These are phyloP conservation scores for Buddleja alternifolia DNA, from an alignment of 257 asterid genomes.

Conservation along the genomic window DNA sequence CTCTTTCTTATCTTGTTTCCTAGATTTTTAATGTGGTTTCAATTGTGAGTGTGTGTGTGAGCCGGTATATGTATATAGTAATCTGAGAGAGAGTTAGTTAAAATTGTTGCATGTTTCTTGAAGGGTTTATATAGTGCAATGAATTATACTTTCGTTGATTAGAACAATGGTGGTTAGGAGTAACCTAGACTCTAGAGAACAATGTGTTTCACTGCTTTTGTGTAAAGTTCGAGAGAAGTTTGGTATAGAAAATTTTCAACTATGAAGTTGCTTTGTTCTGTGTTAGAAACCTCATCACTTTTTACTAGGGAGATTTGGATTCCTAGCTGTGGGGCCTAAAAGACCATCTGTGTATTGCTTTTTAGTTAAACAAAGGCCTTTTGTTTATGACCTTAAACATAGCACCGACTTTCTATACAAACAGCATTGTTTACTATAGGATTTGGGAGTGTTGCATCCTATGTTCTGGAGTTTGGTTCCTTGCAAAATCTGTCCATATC, in stretches of 20 bases:
- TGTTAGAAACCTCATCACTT: background rate
- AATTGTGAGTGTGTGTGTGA: background rate
- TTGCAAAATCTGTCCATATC: background rate
- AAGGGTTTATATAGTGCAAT: slow-evolving; percentile 8
- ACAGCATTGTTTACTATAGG: too few species aligned
- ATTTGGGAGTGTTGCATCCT: background rate
- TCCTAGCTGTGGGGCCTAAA: slow-evolving; percentile 7
- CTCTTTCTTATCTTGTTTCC: background rate
- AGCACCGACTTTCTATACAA: too few species aligned
- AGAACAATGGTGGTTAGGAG: background rate
- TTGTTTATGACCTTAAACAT: too few species aligned
- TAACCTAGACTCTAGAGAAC: slow-evolving; percentile 10
- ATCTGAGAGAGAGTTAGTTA: background rate
- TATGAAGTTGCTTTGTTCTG: too few species aligned
- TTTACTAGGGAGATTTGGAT: background rate
- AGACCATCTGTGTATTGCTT: too few species aligned
- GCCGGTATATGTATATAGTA: background rate
- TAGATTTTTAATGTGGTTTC: background rate
- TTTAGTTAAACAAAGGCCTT: too few species aligned
- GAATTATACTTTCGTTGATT: background rate
- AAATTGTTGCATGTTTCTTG: slow-evolving; percentile 2
- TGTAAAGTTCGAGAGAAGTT: background rate
- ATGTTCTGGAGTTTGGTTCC: background rate
- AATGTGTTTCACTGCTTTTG: background rate
- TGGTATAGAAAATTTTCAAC: background rate